Base-by-base conservation (phyloP, 106 monocot genomes). In the Allium fistulosum region DNA sequence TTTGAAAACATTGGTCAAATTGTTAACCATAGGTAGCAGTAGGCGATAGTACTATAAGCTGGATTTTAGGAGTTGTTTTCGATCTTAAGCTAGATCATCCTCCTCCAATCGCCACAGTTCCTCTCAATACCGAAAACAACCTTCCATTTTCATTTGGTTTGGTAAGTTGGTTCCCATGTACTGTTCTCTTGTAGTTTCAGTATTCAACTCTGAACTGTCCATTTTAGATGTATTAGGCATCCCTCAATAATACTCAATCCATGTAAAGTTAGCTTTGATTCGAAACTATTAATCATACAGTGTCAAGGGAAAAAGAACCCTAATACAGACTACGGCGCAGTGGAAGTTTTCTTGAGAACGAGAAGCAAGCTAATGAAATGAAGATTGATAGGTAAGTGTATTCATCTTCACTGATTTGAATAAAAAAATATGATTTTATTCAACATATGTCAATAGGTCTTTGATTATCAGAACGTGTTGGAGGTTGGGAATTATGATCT, bases 121-220 rank as follows among this genome's bases (percentile, higher is more conserved):
- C 94, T 71, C 58, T 95, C 22, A 91, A 91, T 69, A 95, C 94
- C 12, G 94, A 91, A 75, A 94, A 94, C 77, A 94, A 94, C 66
- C 80, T 94, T 77, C 94, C 84, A 2, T 94, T 83, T 83, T 85
- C 94, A 62, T 87, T 95, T 81, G 94, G 94, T 58, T 95, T 90
- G 95, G 95, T 95, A 86, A 83, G 69, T 8, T 15, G 9, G 49
- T 16, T 11, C 51, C 3, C 49, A 47, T 6, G 22, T 59, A n/a
- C 13, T 0, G 52, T 9, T 13, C 13, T 13, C 13, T 10, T 53
- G 13, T 53, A 9, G 9, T 13, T 10, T 53, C 13, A 9, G 9
- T 13, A 53, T 53, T 53, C 52, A 53, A 53, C 52, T 53, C 13
- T 13, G 52, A 53, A 53, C 52, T 53, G 52, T 9, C 13, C 13